Evolutionary conservation across 176 grass and related monocot genomes (phyloP).

Genomic region (Oryza coarctata): DNA sequence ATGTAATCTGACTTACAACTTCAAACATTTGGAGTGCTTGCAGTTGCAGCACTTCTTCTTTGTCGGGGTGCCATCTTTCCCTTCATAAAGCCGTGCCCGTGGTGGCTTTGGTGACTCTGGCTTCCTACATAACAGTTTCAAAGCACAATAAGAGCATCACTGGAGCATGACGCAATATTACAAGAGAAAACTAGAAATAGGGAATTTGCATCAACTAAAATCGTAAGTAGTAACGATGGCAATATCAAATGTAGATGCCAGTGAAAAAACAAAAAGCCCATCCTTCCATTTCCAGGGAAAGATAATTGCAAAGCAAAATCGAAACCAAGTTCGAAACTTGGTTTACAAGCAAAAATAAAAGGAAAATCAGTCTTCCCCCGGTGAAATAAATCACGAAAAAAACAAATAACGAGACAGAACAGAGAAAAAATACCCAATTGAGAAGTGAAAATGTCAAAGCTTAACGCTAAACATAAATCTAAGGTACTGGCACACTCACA

Average conservation of each 20-base stretch:
- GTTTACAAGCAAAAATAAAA: neutral
- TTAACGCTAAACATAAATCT: slow-evolving; percentile 22
- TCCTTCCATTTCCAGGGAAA: slow-evolving; percentile 23
- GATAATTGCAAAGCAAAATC: slow-evolving; percentile 17
- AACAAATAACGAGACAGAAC: neutral
- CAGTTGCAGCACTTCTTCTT: slow-evolving; percentile 98
- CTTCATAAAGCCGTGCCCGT: slow-evolving; percentile 47
- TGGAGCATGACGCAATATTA: slow-evolving; percentile 9
- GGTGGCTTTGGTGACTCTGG: slow-evolving; percentile 73
- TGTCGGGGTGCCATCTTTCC: slow-evolving; percentile 74
- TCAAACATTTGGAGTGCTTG: slow-evolving; percentile 89
- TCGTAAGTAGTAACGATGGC: neutral
- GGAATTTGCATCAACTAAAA: slow-evolving; percentile 1
- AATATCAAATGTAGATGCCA: neutral
- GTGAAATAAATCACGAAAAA: slow-evolving; percentile 16
- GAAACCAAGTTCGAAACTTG: neutral
- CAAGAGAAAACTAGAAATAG: neutral
- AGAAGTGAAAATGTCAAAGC: slow-evolving; percentile 19
- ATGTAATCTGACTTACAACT: slow-evolving; percentile 68
- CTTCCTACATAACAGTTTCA: slow-evolving; percentile 55
- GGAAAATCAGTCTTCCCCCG: neutral
- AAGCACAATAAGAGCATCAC: slow-evolving; percentile 35
- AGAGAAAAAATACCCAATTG: slow-evolving; percentile 17
- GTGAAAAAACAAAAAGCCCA: neutral
- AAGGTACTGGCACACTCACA: slow-evolving; percentile 42